Evolutionary conservation across 441 rosid genomes (phyloP).

Genomic region (Pelargonium citronellum): DNA sequence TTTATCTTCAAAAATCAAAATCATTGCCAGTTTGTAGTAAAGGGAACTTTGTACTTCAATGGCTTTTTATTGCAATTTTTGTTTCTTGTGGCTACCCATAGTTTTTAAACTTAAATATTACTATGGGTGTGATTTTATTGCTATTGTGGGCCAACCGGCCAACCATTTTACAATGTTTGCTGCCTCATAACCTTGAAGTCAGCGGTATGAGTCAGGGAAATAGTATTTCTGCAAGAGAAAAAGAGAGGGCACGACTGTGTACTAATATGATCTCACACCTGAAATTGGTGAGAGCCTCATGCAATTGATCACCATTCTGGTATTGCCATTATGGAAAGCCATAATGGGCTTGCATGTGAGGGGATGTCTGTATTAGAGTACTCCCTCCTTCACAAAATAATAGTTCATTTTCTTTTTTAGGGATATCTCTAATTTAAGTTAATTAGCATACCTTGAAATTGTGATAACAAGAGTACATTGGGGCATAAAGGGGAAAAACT

Average conservation of each 20-base stretch:
- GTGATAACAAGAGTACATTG: too few species aligned
- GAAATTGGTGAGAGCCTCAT: background rate
- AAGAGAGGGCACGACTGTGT: background rate
- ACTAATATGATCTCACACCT: background rate
- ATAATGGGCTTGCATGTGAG: background rate
- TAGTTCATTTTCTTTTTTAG: too few species aligned
- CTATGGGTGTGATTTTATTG: background rate
- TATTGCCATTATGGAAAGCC: too few species aligned
- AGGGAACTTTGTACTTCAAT: background rate
- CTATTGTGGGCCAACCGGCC: background rate
- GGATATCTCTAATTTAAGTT: too few species aligned
- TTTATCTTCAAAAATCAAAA: background rate
- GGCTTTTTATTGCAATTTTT: too few species aligned
- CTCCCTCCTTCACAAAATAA: too few species aligned
- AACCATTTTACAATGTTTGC: too few species aligned
- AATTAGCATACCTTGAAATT: too few species aligned
- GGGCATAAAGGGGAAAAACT: too few species aligned
- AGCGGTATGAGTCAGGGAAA: background rate
- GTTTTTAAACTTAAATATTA: background rate
- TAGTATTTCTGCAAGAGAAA: background rate
- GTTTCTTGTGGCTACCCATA: background rate
- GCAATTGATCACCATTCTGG: background rate
- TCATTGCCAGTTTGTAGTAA: background rate
- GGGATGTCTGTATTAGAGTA: too few species aligned
- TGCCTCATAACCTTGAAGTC: slow-evolving; percentile 4